phyloP scores from a whole-genome alignment of 805 yeast species.

The Yamadazyma sp. region DNA sequence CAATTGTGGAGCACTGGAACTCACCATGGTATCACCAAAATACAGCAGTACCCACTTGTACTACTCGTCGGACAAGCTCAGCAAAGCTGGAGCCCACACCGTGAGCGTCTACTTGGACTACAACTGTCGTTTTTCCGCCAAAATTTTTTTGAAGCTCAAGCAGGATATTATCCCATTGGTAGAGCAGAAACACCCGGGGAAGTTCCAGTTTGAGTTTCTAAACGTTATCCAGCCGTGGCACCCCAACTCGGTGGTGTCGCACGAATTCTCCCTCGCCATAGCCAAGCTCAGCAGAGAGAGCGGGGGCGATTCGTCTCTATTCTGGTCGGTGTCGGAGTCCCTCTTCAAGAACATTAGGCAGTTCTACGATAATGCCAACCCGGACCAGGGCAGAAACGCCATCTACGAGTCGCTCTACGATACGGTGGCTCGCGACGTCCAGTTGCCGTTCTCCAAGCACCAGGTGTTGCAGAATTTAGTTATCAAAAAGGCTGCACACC shows the following conservation, averaged over 20 bases:
- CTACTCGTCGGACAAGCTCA: constrained; percentile 14
- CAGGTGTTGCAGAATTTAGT: constrained; percentile 39
- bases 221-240: constrained; percentile 94
- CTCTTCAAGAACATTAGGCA: constrained; percentile 54
- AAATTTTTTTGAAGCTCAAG: constrained; percentile 57
- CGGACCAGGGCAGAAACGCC: constrained; percentile 53
- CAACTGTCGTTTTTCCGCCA: constrained; percentile 74
- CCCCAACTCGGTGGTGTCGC: constrained; percentile 63
- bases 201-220: constrained; percentile 61
- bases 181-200: constrained; percentile 43
- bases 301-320: constrained; percentile 17
- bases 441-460: constrained; percentile 30
- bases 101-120: constrained; percentile 72
- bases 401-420: constrained; percentile 54
- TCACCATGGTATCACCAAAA: constrained; percentile 41
- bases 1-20: too few relatives aligned
- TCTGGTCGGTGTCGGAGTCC: constrained; percentile 51
- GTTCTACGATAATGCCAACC: constrained; percentile 64
- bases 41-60: constrained; percentile 39
- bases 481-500: constrained; percentile 23
- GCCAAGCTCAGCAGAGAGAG: constrained; percentile 56
- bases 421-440: constrained; percentile 28
- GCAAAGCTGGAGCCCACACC: constrained; percentile 26
- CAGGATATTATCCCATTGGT: constrained; percentile 53
- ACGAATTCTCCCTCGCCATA: constrained; percentile 72